Evolutionary conservation across 163 green algal species (phyloP).

Genomic region (Scenedesmus sp.): DNA sequence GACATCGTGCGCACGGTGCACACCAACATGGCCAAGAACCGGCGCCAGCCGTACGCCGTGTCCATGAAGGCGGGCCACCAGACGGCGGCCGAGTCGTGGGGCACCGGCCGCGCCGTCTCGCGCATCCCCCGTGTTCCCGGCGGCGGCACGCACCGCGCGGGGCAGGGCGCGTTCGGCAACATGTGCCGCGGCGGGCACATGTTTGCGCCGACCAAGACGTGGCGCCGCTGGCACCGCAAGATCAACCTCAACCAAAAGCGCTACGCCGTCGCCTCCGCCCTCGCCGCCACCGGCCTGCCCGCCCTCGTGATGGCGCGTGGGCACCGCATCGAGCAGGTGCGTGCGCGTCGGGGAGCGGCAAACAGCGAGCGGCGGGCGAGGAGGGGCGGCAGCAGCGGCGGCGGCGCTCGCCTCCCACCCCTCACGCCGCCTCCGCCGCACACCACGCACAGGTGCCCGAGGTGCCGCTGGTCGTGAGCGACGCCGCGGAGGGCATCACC

Average conservation of each 20-base stretch:
- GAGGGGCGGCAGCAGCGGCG: neutral
- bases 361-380: neutral
- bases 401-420: neutral
- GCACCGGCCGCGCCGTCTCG: constrained; percentile 98
- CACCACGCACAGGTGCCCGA: constrained; percentile 76
- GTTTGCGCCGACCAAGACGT: constrained; percentile 98
- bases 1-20: constrained; percentile 96
- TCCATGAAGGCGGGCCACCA: constrained; percentile 93
- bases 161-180: constrained; percentile 99
- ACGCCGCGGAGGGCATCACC: constrained; percentile 85
- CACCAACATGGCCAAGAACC: constrained; percentile 96
- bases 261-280: constrained; percentile 94
- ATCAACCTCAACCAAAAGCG: constrained; percentile 98
- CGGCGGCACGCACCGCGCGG: constrained; percentile 95
- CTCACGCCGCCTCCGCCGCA: neutral
- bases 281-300: constrained; percentile 95
- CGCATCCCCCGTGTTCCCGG: constrained; percentile 99
- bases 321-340: constrained; percentile 87
- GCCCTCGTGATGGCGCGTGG: constrained; percentile 96
- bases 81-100: constrained; percentile 98
- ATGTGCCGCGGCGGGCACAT: constrained; percentile 99
- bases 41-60: constrained; percentile 96
- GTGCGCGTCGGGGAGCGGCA: neutral
- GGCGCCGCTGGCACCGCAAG: constrained; percentile 98
- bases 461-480: constrained; percentile 94